Conservation (phyloP, 805 yeast genomes). For the Torulaspora quercuum region DNA sequence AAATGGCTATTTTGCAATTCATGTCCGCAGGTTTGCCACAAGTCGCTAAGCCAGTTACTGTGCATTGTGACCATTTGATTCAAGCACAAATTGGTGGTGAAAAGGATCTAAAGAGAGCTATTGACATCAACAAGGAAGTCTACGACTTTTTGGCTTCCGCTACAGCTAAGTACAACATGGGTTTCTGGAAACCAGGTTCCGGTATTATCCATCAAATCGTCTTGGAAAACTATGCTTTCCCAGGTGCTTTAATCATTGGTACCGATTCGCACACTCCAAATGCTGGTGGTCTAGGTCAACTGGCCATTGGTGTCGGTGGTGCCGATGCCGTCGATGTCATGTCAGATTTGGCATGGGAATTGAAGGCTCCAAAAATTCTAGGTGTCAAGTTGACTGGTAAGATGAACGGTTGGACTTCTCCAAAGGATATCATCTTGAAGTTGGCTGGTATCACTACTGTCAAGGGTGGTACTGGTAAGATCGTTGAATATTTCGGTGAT, state of each 20-base stretch:
- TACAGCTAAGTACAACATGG: constrained; percentile 92
- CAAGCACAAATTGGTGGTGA: constrained; percentile 93
- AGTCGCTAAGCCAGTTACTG: constrained; percentile 93
- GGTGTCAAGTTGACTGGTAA: constrained; percentile 94
- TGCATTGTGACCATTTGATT: constrained; percentile 96
- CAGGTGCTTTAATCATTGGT: constrained; percentile 95
- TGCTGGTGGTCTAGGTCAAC: constrained; percentile 97
- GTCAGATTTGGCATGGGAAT: constrained; percentile 94
- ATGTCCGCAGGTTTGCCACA: constrained; percentile 91
- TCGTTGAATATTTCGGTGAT: constrained; percentile 93
- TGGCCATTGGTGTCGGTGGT: constrained; percentile 99
- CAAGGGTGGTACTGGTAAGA: constrained; percentile 97
- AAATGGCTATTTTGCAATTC: constrained; percentile 95
- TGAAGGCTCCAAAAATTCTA: constrained; percentile 91
- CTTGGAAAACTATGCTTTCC: constrained; percentile 93
- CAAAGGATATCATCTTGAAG: constrained; percentile 91
- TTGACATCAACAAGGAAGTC: constrained; percentile 88
- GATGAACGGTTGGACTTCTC: constrained; percentile 94
- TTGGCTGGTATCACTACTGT: constrained; percentile 93
- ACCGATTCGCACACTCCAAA: constrained; percentile 98
- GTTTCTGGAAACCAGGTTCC: constrained; percentile 98
- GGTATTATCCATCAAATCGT: constrained; percentile 98
- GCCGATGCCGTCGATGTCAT: constrained; percentile 98
- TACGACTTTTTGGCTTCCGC: constrained; percentile 87
- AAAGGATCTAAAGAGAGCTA: constrained; percentile 79